phyloP scores from a whole-genome alignment of 768 basidiomycete species.

The Sarcomyxa edulis region DNA sequence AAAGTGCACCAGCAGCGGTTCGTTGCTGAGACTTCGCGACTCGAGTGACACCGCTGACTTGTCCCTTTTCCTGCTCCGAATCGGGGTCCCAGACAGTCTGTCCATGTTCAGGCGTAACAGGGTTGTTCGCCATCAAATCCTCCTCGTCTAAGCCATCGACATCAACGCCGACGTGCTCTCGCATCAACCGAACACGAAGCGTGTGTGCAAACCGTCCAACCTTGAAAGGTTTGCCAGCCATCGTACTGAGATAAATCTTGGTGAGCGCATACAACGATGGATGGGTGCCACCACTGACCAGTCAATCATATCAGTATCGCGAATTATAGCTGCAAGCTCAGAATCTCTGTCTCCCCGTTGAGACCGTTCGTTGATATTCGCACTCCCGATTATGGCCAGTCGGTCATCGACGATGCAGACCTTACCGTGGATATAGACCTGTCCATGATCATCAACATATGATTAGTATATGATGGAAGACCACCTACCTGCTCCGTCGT shows the following conservation, averaged over 20 bases:
- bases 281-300: slow-evolving; percentile 42
- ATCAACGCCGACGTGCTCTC: slow-evolving; percentile 93
- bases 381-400: slow-evolving; percentile 89
- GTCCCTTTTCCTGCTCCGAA: slow-evolving; percentile 51
- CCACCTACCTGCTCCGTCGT: slow-evolving; percentile 77
- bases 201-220: slow-evolving; percentile 97
- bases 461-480: slow-evolving; percentile 1
- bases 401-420: slow-evolving; percentile 92
- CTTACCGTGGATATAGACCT: slow-evolving; percentile 91
- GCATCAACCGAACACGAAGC: slow-evolving; percentile 89
- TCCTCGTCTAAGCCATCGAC: slow-evolving; percentile 85
- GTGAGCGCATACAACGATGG: neutral
- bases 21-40: slow-evolving; percentile 31
- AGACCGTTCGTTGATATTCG: slow-evolving; percentile 97
- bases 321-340: slow-evolving; percentile 86
- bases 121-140: slow-evolving; percentile 52
- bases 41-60: slow-evolving; percentile 36
- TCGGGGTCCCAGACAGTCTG: slow-evolving; percentile 73
- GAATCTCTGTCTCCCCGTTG: slow-evolving; percentile 96
- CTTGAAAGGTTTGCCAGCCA: slow-evolving; percentile 93
- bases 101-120: slow-evolving; percentile 42
- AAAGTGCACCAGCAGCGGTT: slow-evolving; percentile 24
- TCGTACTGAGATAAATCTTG: slow-evolving; percentile 51
- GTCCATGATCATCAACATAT: slow-evolving; percentile 9
- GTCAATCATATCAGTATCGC: slow-evolving; percentile 97